phyloP scores from a whole-genome alignment of 2,329 filamentous ascomycete genomes.

The Claviceps sp. region DNA sequence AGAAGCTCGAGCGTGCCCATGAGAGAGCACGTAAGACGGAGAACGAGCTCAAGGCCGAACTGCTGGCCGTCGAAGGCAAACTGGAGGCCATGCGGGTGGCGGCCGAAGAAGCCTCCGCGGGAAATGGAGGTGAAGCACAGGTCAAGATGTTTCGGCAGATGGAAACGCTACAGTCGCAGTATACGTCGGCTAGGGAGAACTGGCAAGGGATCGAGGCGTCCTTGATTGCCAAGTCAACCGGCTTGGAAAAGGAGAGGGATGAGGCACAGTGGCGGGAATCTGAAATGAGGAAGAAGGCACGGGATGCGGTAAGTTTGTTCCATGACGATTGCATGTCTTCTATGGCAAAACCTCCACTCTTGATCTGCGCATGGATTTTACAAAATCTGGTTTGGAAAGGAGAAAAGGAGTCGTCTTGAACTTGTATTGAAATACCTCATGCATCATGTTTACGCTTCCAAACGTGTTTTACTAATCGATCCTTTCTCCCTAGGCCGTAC shows the following conservation, averaged over 20 bases:
- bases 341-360: no score
- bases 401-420: neutral
- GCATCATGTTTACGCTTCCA: no score
- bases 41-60: conserved; percentile 67
- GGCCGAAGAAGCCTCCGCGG: conserved; percentile 81
- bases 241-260: conserved; percentile 80
- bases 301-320: conserved; percentile 55
- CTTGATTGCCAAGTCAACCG: conserved; percentile 60
- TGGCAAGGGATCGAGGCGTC: conserved; percentile 95
- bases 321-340: neutral
- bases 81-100: conserved; percentile 74
- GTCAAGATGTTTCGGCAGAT: conserved; percentile 86
- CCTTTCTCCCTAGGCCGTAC: conserved; percentile 36
- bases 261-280: conserved; percentile 72
- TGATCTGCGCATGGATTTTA: no score
- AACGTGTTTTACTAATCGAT: no score
- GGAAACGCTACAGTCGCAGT: conserved; percentile 90
- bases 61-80: conserved; percentile 69
- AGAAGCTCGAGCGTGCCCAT: conserved; percentile 57
- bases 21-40: conserved; percentile 58
- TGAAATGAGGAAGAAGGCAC: conserved; percentile 77
- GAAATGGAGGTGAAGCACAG: conserved; percentile 67
- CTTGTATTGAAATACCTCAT: no score
- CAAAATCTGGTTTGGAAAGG: neutral
- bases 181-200: conserved; percentile 86